Evolutionary conservation across 345 rosid genomes (phyloP), one percentile per base, ranked within the genome.

Genomic region (Brassica juncea): DNA sequence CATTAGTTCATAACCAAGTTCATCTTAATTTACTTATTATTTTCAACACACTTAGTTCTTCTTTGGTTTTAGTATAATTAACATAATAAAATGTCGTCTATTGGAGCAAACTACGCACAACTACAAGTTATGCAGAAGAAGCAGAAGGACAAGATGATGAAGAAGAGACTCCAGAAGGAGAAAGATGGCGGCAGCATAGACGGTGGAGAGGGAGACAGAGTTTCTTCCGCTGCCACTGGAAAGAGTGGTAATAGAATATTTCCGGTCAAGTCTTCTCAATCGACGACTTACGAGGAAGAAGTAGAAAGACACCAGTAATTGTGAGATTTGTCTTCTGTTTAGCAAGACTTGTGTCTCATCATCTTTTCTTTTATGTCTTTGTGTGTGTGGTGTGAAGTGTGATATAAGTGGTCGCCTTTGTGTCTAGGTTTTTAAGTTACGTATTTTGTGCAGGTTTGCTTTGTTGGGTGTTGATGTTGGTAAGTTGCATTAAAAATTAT

Each of bases 21-120:
- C 75, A 73, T 79, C 47, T 79, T 19, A 19, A 19, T 19, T 79
- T 67, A 34, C 78, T 59, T 47, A 14, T 28, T 58, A 23, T 58
- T 66, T 58, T 47, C 60, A 52, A 14, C 11, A 34, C 57, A 15
- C 64, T 44, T 11, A 34, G 5, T 52, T 57, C 34, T 42, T 63
- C 39, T 37, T 39, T 70, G 57, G 6, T 74, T 70, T 39, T 57
- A 52, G 68, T 32, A 58, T 14, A 78, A 61, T 60, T n/a, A 73
- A 8, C 30, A 58, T 66, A 28, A 57, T 2, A 55, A 30, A 47
- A 81, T 81, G 84, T 76, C 84, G 31, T 81, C 84, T 0, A 81
- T 81, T 1, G 84, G 84, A 81, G 84, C 81, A 71, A 81, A 58
- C 58, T 81, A 81, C 47, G 84, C 80, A 70, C 81, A 76, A 3